A percentile compares a stretch with the other conserved stretches of the same genome.
These are phyloP conservation scores for Penicillium decumbens DNA, from an alignment of 2,329 filamentous ascomycete species.

Conservation along the genomic window DNA sequence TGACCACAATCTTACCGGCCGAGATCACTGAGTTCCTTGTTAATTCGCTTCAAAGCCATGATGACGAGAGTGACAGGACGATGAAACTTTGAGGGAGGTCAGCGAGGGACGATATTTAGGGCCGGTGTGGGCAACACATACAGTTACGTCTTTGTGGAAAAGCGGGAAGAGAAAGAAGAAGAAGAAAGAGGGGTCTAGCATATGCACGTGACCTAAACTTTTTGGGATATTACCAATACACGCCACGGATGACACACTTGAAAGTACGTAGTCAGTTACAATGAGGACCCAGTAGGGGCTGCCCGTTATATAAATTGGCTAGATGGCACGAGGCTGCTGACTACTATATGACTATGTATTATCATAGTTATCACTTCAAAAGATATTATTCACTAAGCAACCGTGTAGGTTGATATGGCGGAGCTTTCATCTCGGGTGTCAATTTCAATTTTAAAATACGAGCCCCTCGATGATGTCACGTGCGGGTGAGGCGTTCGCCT, in stretches of 20 bases:
- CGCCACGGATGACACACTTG: conserved; percentile 22
- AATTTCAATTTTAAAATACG: background rate
- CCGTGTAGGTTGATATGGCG: too few species aligned
- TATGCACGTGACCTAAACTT: too few species aligned
- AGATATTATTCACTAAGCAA: background rate
- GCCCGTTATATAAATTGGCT: background rate
- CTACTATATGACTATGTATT: background rate
- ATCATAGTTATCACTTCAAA: background rate
- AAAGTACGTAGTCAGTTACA: background rate
- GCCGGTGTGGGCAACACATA: conserved; percentile 9
- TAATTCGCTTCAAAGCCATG: conserved; percentile 52
- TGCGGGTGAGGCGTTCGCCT: conserved; percentile 20
- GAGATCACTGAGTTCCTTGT: conserved; percentile 52
- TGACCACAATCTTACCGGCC: conserved; percentile 42
- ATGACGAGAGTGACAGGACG: conserved; percentile 18
- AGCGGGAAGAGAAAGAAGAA: conserved; percentile 26
- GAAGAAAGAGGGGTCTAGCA: conserved; percentile 25
- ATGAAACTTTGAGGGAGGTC: conserved; percentile 4
- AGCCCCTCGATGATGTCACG: conserved; percentile 29
- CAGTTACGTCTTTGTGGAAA: conserved; percentile 30
- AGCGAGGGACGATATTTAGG: conserved; percentile 4
- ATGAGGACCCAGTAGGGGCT: conserved; percentile 6
- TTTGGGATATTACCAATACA: conserved; percentile 20
- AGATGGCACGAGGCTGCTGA: background rate
- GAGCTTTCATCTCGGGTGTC: background rate